phyloP scores from a whole-genome alignment of 208 protist species.

The Herpetomonas samuelpessoai region DNA sequence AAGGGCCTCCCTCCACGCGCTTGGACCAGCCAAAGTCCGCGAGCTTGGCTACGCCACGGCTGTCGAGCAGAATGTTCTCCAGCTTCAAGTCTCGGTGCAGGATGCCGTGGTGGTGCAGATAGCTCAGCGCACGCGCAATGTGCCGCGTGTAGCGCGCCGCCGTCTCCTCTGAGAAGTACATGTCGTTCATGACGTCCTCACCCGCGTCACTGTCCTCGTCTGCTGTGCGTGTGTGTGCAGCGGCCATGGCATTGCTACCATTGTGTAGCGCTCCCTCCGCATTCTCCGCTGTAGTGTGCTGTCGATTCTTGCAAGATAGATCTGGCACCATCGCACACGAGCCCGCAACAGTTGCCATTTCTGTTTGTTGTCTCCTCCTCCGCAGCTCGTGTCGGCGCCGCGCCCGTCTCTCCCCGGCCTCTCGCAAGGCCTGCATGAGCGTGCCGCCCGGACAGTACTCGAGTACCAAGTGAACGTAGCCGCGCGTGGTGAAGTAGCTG shows the following conservation, averaged over 20 bases:
- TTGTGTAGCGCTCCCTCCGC: too few species aligned
- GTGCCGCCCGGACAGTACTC: conserved; percentile 71
- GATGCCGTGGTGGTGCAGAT: conserved; percentile 72
- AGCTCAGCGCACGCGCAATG: conserved; percentile 54
- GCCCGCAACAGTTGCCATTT: too few species aligned
- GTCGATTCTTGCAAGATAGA: too few species aligned
- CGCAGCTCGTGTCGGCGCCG: neutral
- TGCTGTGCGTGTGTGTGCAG: too few species aligned
- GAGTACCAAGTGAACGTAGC: conserved; percentile 56
- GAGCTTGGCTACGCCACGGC: conserved; percentile 92
- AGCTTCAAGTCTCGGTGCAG: conserved; percentile 91
- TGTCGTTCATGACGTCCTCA: neutral
- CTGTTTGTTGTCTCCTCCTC: too few species aligned
- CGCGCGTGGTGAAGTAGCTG: conserved; percentile 69
- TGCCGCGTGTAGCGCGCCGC: conserved; percentile 66
- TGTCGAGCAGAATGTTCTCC: conserved; percentile 86
- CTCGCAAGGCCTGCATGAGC: conserved; percentile 37
- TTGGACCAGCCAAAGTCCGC: conserved; percentile 98
- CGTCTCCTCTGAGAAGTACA: conserved; percentile 35
- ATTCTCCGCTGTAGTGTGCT: too few species aligned
- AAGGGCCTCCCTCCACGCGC: conserved; percentile 9
- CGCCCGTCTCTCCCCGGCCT: neutral
- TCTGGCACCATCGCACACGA: too few species aligned
- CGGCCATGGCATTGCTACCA: too few species aligned
- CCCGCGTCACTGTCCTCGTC: neutral